Evolutionary conservation across 2,329 filamentous ascomycete genomes (phyloP).

Genomic region (Myriangium duriaei): DNA sequence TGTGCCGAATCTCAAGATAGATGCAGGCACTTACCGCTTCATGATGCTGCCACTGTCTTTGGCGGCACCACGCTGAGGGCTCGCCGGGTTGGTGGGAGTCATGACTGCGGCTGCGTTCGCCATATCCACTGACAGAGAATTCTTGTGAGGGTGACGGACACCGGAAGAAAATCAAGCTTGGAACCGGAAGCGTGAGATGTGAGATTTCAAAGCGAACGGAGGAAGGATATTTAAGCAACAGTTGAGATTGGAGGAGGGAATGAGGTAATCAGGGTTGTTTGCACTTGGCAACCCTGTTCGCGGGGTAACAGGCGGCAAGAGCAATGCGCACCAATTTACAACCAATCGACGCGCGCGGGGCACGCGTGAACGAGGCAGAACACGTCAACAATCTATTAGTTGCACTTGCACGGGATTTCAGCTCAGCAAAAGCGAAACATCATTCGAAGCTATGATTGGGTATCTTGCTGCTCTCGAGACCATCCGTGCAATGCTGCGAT

Average conservation of each 20-base stretch:
- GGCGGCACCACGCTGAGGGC: conserved; percentile 17
- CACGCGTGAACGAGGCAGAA: conserved; percentile 7
- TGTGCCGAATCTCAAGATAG: not conserved
- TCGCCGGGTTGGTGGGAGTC: conserved; percentile 18
- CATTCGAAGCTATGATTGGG: no score
- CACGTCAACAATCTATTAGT: no score
- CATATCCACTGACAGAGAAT: conserved; percentile 14
- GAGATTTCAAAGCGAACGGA: conserved; percentile 1
- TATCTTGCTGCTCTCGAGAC: no score
- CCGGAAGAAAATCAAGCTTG: not conserved
- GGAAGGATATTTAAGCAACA: conserved; percentile 2
- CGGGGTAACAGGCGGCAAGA: conserved; percentile 6
- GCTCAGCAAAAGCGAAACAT: no score
- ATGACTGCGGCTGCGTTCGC: conserved; percentile 20
- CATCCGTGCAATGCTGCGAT: no score
- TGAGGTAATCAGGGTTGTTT: conserved; percentile 6
- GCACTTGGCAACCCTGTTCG: conserved; percentile 2
- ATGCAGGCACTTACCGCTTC: conserved; percentile 30
- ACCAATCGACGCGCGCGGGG: conserved; percentile 5
- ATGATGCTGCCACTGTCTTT: conserved; percentile 33
- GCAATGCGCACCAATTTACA: no score
- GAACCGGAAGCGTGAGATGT: not conserved
- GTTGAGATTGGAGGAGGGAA: conserved; percentile 2
- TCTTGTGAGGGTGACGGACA: not conserved
- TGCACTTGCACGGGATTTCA: no score